A percentile compares a stretch with the other conserved stretches of the same genome.
phyloP scores from a whole-genome alignment of 1,284 basidiomycete species.

The Inonotus hispidus region DNA sequence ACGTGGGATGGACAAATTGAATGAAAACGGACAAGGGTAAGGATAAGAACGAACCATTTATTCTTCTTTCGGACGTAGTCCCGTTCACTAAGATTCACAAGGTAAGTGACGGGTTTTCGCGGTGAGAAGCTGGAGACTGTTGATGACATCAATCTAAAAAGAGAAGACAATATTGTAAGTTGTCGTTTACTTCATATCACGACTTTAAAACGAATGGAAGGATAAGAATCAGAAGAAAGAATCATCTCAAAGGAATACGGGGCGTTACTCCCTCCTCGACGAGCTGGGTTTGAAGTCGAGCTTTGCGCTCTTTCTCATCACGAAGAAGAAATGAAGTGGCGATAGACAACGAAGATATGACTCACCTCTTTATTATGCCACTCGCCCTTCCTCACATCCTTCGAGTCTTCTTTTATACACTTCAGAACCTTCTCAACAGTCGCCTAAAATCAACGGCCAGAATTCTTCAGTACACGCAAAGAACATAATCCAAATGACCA shows the following conservation, averaged over 20 bases:
- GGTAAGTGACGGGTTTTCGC: conserved; percentile 98
- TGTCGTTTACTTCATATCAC: background rate
- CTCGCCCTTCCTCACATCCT: conserved; percentile 90
- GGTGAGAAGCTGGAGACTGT: conserved; percentile 86
- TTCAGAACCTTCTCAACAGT: conserved; percentile 85
- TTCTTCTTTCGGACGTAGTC: conserved; percentile 99
- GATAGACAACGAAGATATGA: conserved; percentile 8
- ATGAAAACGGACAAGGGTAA: background rate
- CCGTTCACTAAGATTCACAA: conserved; percentile 94
- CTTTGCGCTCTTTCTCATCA: conserved; percentile 77
- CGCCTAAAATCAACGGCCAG: conserved; percentile 44
- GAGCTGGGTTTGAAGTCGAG: conserved; percentile 74
- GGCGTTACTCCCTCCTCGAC: conserved; percentile 67
- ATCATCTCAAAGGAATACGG: conserved; percentile 56
- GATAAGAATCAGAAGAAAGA: conserved; percentile 38
- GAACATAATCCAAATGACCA: conserved; percentile 11
- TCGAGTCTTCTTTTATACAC: conserved; percentile 74
- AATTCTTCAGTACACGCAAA: background rate
- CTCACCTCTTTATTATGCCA: conserved; percentile 98
- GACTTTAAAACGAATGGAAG: background rate
- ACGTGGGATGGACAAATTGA: background rate
- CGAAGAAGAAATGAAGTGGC: conserved; percentile 20
- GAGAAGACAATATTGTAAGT: background rate
- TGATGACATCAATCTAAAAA: conserved; percentile 89
- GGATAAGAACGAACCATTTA: conserved; percentile 70